Evolutionary conservation across 2,329 filamentous ascomycete genomes (phyloP).

Genomic region (Aspergillus aculeatus): DNA sequence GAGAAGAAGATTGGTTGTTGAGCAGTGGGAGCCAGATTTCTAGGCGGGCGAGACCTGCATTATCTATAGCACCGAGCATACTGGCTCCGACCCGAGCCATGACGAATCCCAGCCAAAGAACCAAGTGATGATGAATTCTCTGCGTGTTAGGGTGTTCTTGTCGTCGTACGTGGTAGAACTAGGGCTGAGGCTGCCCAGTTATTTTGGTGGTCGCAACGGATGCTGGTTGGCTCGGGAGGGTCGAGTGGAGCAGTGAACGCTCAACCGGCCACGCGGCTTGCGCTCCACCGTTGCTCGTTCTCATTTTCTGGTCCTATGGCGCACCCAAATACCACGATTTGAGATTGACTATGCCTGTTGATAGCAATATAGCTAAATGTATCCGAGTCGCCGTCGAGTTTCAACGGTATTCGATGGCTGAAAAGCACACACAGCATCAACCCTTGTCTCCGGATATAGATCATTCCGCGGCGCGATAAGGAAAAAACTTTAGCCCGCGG

Average conservation of each 20-base stretch:
- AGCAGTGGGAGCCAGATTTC: neutral
- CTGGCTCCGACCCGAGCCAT: neutral
- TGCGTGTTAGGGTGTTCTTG: neutral
- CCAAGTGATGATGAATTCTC: neutral
- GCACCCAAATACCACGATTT: neutral
- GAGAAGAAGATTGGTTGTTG: neutral
- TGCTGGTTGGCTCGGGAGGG: neutral
- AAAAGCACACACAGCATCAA: neutral
- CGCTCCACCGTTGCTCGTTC: neutral
- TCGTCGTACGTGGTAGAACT: slow-evolving; percentile 7
- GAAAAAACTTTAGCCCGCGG: slow-evolving; percentile 5
- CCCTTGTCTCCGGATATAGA: neutral
- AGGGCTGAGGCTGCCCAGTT: slow-evolving; percentile 7
- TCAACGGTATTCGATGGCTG: neutral
- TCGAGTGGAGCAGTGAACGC: slow-evolving; percentile 1
- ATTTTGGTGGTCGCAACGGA: neutral
- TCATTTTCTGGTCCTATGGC: neutral
- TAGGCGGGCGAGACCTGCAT: neutral
- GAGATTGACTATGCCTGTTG: neutral
- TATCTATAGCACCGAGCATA: neutral
- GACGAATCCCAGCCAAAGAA: neutral
- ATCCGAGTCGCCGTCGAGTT: neutral
- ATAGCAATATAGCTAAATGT: neutral
- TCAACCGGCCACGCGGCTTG: slow-evolving; percentile 8
- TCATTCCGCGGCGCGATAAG: neutral